Base-by-base conservation (phyloP, 208 protist species). In the Leishmania martiniquensis region DNA sequence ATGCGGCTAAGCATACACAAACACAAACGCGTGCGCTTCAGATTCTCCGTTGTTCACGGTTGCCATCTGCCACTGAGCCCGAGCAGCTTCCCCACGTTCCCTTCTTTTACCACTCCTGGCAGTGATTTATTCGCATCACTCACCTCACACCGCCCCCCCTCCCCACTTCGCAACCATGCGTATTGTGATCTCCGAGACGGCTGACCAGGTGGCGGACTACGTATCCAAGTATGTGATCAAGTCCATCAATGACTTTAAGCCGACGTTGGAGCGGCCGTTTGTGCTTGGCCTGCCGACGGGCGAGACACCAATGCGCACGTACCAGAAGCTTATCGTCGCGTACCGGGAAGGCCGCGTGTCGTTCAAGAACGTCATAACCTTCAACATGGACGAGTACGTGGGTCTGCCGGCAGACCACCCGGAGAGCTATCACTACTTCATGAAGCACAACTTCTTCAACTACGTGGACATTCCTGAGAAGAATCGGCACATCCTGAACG, bases 311-410 rank as follows among this genome's bases (percentile, higher is more conserved):
- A 83, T 98, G 25, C 79, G 70, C 57, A 98, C 95, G 34, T 99
- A 99, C 83, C 89, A 98, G 87, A 82, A 87, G 22, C 91, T 99
- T 17, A 96, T 99, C 67, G 66, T 93, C 59, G 88, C 88, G 20
- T 91, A 93, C 82, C 89, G 97, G 70, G 88, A 90, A 57, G 94
- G 95, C 34, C 84, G 95, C 60, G 78, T 99, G 44, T 95, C 87
- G 37, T 99, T 99, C 82, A 90, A 96, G 77, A 67, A 99, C 74
- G 96, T 99, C 2, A 82, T 98, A 45, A 98, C 96, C 6, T 99
- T 99, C 85, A 99, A 99, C 86, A 99, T 99, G 98, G 98, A 99
- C 74, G 98, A 99, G 89, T 99, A 99, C 78, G 91, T 97, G 3
- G 95, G 92, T 42, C 84, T 98, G 12, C 89, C 95, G 0, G 71